A percentile compares a stretch with the other conserved stretches of the same genome.
phyloP scores from a whole-genome alignment of 768 basidiomycete species.

The Daedalea quercina region DNA sequence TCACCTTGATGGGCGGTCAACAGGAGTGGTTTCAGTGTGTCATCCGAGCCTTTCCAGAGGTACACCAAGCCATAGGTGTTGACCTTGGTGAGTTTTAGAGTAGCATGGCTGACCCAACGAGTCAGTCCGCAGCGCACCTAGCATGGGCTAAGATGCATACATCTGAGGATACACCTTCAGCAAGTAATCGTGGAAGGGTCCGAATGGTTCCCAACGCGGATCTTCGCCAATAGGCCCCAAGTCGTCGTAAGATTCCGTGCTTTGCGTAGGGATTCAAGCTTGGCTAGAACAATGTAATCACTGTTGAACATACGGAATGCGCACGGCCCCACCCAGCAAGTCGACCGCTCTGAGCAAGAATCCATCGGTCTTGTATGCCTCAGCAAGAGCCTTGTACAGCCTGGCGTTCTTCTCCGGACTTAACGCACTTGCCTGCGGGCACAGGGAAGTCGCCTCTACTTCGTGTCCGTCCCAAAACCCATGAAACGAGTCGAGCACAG shows the following conservation, averaged over 20 bases:
- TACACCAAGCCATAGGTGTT: slow-evolving; percentile 60
- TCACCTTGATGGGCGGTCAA: slow-evolving; percentile 47
- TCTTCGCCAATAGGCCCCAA: slow-evolving; percentile 43
- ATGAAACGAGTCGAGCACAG: neutral
- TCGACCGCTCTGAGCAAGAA: slow-evolving; percentile 25
- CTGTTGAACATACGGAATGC: slow-evolving; percentile 29
- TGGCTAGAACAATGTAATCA: neutral
- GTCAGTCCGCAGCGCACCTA: too few species aligned
- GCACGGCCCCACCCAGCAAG: slow-evolving; percentile 18
- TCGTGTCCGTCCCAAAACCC: neutral
- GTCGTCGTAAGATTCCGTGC: slow-evolving; percentile 46
- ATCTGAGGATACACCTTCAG: slow-evolving; percentile 53
- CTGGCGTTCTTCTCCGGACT: slow-evolving; percentile 27
- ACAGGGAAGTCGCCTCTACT: slow-evolving; percentile 14
- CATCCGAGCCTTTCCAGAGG: slow-evolving; percentile 48
- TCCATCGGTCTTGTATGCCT: slow-evolving; percentile 24
- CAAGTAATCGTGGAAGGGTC: slow-evolving; percentile 34
- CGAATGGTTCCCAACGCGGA: slow-evolving; percentile 36
- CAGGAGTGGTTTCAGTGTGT: slow-evolving; percentile 46
- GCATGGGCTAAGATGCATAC: slow-evolving; percentile 27
- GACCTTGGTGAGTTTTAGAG: slow-evolving; percentile 45
- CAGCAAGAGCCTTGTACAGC: slow-evolving; percentile 27
- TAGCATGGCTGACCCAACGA: slow-evolving; percentile 33
- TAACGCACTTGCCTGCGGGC: slow-evolving; percentile 29
- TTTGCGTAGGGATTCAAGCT: slow-evolving; percentile 9